Percentiles rank a stretch among this genome's conserved stretches.
phyloP scores from a whole-genome alignment of 2,329 filamentous ascomycete genomes.

The Metarhizium robertsii region DNA sequence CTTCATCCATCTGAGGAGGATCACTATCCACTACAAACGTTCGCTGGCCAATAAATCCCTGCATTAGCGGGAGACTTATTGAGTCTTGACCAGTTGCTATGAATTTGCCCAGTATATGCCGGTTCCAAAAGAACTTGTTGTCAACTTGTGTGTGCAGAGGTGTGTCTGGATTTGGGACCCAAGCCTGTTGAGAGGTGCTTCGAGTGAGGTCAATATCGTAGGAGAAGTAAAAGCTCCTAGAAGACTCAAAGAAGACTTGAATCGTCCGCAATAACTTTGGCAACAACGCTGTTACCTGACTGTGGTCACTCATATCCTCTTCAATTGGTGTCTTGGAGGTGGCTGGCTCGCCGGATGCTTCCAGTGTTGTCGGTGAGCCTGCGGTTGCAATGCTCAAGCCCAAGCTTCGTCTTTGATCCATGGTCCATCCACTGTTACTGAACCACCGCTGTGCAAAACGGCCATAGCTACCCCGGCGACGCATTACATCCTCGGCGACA shows the following conservation, averaged over 20 bases:
- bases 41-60: slow-evolving; percentile 87
- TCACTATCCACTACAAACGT: slow-evolving; percentile 64
- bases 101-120: slow-evolving; percentile 63
- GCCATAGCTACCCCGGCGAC: slow-evolving; percentile 73
- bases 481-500: slow-evolving; percentile 82
- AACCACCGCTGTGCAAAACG: slow-evolving; percentile 90
- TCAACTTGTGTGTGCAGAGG: slow-evolving; percentile 68
- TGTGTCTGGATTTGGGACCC: slow-evolving; percentile 12
- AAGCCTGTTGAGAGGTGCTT: slow-evolving; percentile 33
- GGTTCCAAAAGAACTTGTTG: slow-evolving; percentile 85
- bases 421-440: slow-evolving; percentile 70
- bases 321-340: slow-evolving; percentile 28
- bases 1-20: slow-evolving; percentile 44
- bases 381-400: slow-evolving; percentile 47
- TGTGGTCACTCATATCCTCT: slow-evolving; percentile 20
- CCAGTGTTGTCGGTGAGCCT: slow-evolving; percentile 9
- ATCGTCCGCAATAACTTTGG: slow-evolving; percentile 80
- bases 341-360: slow-evolving; percentile 11
- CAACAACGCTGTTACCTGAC: slow-evolving; percentile 43
- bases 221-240: slow-evolving; percentile 85
- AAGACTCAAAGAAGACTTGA: slow-evolving; percentile 73
- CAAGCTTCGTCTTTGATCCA: slow-evolving; percentile 59
- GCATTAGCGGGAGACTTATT: slow-evolving; percentile 74
- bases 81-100: slow-evolving; percentile 61
- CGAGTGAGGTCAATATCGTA: slow-evolving; percentile 91